Percentiles rank a stretch among this genome's conserved stretches.
phyloP scores from a whole-genome alignment of 139 green algal species.

The Chlamydomonas applanata region DNA sequence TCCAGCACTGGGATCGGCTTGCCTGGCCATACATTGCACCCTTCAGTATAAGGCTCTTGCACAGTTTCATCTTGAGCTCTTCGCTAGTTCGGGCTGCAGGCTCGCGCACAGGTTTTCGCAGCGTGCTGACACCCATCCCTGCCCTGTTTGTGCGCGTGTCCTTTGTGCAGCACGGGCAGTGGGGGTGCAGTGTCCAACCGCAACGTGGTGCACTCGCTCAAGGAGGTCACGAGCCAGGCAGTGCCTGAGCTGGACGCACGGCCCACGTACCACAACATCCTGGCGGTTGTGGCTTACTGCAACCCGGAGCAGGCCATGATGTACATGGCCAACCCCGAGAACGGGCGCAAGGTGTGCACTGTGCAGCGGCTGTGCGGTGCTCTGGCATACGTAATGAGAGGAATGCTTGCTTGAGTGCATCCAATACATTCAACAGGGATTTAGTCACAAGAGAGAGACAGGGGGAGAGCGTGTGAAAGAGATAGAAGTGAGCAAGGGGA shows the following conservation, averaged over 20 bases:
- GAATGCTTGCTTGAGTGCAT: background rate
- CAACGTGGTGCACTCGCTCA: slow-evolving; percentile 16
- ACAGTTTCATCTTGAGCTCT: background rate
- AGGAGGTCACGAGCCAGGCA: slow-evolving; percentile 19
- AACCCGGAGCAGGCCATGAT: slow-evolving; percentile 72
- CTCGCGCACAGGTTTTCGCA: too few species aligned
- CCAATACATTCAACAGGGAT: background rate
- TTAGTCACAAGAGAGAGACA: background rate
- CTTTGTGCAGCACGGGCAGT: background rate
- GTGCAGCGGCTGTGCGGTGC: too few species aligned
- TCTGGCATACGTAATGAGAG: background rate
- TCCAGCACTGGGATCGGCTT: background rate
- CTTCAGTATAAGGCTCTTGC: background rate
- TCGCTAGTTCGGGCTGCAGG: too few species aligned
- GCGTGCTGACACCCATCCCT: background rate
- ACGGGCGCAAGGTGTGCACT: slow-evolving; percentile 86
- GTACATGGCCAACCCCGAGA: slow-evolving; percentile 83
- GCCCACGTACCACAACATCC: slow-evolving; percentile 49
- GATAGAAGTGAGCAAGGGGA: background rate
- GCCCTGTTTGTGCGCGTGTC: background rate
- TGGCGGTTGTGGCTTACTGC: slow-evolving; percentile 48
- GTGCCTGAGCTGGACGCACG: slow-evolving; percentile 53
- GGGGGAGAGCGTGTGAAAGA: background rate
- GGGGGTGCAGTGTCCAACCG: slow-evolving; percentile 6
- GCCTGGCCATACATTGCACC: background rate